Base-by-base conservation (phyloP, 768 basidiomycete species). In the Gloeopeniophorella convolvens region DNA sequence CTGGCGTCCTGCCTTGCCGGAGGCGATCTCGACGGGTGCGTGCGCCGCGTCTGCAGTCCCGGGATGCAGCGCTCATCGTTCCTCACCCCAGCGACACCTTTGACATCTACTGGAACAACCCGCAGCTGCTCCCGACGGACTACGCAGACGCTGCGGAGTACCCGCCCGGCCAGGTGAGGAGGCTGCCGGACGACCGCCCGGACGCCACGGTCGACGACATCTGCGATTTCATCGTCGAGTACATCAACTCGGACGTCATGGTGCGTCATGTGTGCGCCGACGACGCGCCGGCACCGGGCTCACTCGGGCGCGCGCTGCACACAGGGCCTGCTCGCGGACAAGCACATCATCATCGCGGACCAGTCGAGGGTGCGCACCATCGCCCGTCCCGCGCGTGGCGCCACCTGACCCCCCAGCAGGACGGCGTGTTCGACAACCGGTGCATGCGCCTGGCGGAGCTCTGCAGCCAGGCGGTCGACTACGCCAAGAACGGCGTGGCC, bases 181-280 rank as follows among this genome's bases (percentile, higher is more conserved):
- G 27, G 11, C 53, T 65, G 0, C 49, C 54, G 1, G 39, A 53
- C 12, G 61, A 40, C 21, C 59, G 74, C 20, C 13, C 5, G 15
- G 72, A 77, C 7, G 78, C 79, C 48, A 78, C 72, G 0, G 75
- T 88, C 5, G 70, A 81, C 1, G 85, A 89, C 56, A 79, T 91
- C 12, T 85, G 84, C 53, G 73, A 91, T 49, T 91, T 92, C 58
- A 70, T 92, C 20, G 79, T 89, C 12, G 81, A 91, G 58, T 92
- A 90, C 49, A 88, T 92, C 62, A 76, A 86, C 55, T 88, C 87
- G 0, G 87, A 91, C 59, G 76, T 89, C 35, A 65, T 89, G 74
- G 86, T 88, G 65, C 16, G 74, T 60, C 6, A n/a, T n/a, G n/a
- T n/a, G n/a, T n/a, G n/a, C n/a, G n/a, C n/a, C n/a, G n/a, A n/a